A percentile compares a stretch with the other conserved stretches of the same genome.
Conservation (phyloP, 192 early-diverging fungal species). For the Pilaira anomala region DNA sequence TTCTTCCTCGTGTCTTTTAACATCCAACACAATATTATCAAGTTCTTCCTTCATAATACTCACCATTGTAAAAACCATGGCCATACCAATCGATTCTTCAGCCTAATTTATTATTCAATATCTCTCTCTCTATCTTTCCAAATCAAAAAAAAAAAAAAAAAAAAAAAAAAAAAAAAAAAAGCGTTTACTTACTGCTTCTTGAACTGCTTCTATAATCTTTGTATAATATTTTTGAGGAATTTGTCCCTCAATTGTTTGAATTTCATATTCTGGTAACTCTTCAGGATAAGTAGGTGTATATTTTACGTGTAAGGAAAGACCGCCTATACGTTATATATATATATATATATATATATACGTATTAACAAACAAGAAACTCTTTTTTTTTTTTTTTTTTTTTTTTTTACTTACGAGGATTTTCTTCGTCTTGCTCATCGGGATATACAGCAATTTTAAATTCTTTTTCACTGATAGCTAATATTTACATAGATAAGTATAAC, state of each 20-base stretch:
- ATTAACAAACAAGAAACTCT: not conserved
- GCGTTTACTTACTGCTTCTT: slow-evolving; percentile 22
- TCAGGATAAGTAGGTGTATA: slow-evolving; percentile 77
- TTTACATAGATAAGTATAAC: not conserved
- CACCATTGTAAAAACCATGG: slow-evolving; percentile 86
- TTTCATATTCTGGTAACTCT: slow-evolving; percentile 59
- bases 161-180: slow-evolving; percentile 1
- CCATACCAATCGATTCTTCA: slow-evolving; percentile 84
- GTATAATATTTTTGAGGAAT: slow-evolving; percentile 38
- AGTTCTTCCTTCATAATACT: slow-evolving; percentile 71
- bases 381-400: too few relatives aligned
- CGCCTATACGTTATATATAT: slow-evolving; percentile 20
- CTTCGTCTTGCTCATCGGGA: slow-evolving; percentile 64
- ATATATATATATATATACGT: too few relatives aligned
- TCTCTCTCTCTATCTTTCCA: not conserved
- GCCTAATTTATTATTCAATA: too few relatives aligned
- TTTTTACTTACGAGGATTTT: slow-evolving; percentile 47
- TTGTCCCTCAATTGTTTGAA: slow-evolving; percentile 50
- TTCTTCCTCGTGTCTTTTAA: slow-evolving; percentile 47
- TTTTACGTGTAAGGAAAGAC: slow-evolving; percentile 51
- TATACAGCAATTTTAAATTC: slow-evolving; percentile 59
- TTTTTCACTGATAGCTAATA: slow-evolving; percentile 28
- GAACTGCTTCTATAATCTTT: slow-evolving; percentile 24
- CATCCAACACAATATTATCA: slow-evolving; percentile 55
- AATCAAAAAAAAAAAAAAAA: too few relatives aligned